phyloP scores from a whole-genome alignment of 306 rosid genomes.

The Gleditsia sinensis region DNA sequence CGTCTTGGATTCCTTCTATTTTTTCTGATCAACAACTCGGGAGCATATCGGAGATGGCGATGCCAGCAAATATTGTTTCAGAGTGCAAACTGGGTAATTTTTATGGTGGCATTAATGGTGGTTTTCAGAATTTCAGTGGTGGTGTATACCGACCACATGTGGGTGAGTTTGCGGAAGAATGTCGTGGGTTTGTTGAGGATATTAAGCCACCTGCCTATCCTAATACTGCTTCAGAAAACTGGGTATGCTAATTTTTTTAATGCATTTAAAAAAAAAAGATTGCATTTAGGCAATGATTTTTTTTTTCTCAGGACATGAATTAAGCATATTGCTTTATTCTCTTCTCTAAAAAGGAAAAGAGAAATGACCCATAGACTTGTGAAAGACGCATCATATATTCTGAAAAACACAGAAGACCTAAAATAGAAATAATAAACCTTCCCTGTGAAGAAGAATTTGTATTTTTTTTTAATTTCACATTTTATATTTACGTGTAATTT shows the following conservation, averaged over 20 bases:
- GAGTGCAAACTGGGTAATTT: constrained; percentile 21
- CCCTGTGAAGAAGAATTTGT: not conserved
- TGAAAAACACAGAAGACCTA: too few relatives aligned
- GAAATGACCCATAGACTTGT: too few relatives aligned
- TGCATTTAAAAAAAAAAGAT: too few relatives aligned
- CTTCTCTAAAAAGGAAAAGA: too few relatives aligned
- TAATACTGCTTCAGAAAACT: constrained; percentile 26
- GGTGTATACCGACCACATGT: constrained; percentile 5
- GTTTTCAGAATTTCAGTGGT: constrained; percentile 30
- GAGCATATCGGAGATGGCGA: constrained; percentile 18
- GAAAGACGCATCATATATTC: too few relatives aligned
- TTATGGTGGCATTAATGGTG: not conserved
- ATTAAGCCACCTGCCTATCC: constrained; percentile 40
- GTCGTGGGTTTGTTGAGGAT: constrained; percentile 30
- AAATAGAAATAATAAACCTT: too few relatives aligned
- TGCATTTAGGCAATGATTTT: not conserved
- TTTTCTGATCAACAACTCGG: constrained; percentile 13
- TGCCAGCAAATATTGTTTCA: constrained; percentile 29
- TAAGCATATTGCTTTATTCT: not conserved
- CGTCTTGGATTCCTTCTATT: constrained; percentile 17
- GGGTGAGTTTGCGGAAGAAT: constrained; percentile 29
- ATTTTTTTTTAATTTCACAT: too few relatives aligned
- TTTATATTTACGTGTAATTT: not conserved
- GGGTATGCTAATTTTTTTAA: constrained; percentile 37
- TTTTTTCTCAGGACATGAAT: not conserved